A percentile compares a stretch with the other conserved stretches of the same genome.
Evolutionary conservation across 495 filamentous ascomycete species (phyloP).

Genomic region (Penicillium robsamsonii): DNA sequence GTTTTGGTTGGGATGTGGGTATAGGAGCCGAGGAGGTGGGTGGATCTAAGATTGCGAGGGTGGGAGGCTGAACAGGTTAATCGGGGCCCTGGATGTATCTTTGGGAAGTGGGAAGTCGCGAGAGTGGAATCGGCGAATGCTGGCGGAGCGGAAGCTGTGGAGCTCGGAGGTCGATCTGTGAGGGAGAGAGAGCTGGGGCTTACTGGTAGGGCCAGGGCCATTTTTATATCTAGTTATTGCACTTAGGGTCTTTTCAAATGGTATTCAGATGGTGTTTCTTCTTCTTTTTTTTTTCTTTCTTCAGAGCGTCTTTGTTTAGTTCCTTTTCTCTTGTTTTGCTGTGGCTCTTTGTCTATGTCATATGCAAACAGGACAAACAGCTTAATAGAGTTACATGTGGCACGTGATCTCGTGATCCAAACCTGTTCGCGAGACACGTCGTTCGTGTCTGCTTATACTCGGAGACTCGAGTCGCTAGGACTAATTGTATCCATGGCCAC

Average conservation of each 20-base stretch:
- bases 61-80: background rate
- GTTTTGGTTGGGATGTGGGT: constrained; percentile 6
- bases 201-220: background rate
- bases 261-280: background rate
- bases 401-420: constrained; percentile 42
- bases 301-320: background rate
- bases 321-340: background rate
- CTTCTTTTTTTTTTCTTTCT: background rate
- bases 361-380: constrained; percentile 32
- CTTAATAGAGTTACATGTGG: constrained; percentile 18
- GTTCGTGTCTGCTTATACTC: constrained; percentile 7
- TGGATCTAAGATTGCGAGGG: background rate
- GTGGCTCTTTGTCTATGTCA: background rate
- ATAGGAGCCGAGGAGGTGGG: background rate
- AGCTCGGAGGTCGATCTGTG: constrained; percentile 13
- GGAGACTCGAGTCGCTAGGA: background rate
- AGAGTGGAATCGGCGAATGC: background rate
- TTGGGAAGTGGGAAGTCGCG: background rate
- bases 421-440: constrained; percentile 22
- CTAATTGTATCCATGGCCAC: constrained; percentile 12
- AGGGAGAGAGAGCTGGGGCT: background rate
- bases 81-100: background rate
- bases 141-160: constrained; percentile 23
- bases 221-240: background rate
- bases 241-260: background rate